phyloP scores from a whole-genome alignment of 768 basidiomycete genomes.

The Crucibulum laeve region DNA sequence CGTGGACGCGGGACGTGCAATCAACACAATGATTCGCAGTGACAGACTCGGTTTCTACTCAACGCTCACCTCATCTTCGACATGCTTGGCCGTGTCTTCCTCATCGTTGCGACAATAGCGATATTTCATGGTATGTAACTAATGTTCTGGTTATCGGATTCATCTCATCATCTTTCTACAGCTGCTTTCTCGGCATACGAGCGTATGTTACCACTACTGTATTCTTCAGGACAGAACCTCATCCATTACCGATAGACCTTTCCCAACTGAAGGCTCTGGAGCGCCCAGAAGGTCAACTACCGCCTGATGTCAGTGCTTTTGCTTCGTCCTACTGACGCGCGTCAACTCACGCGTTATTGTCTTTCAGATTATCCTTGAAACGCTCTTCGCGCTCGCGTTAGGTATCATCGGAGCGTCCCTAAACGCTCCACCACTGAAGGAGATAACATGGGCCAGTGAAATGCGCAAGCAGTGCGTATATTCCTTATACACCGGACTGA shows the following conservation, averaged over 20 bases:
- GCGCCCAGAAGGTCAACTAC: conserved; percentile 61
- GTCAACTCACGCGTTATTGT: not conserved
- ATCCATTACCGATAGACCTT: conserved; percentile 44
- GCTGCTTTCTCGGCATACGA: conserved; percentile 82
- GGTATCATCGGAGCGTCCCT: conserved; percentile 74
- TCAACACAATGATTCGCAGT: not conserved
- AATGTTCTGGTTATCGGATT: conserved; percentile 2
- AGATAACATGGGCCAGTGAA: conserved; percentile 87
- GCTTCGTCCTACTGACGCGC: not conserved
- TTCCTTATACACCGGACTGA: conserved; percentile 2
- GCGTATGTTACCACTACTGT: conserved; percentile 38
- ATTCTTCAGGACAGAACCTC: conserved; percentile 1
- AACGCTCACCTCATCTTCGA: not conserved
- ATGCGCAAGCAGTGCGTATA: conserved; percentile 71
- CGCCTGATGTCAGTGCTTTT: conserved; percentile 51
- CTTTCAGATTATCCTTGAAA: conserved; percentile 63
- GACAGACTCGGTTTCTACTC: not conserved
- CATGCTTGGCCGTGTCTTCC: conserved; percentile 46
- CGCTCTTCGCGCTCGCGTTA: conserved; percentile 55
- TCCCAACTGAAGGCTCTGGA: conserved; percentile 76
- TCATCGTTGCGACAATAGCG: conserved; percentile 39
- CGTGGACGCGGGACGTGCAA: conserved; percentile 1
- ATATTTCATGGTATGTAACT: conserved; percentile 50
- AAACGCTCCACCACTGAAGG: conserved; percentile 63
- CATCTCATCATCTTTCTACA: conserved; percentile 19